These are phyloP conservation scores for Boletus rubropictus DNA, from an alignment of 768 basidiomycete genomes.

Conservation along the genomic window DNA sequence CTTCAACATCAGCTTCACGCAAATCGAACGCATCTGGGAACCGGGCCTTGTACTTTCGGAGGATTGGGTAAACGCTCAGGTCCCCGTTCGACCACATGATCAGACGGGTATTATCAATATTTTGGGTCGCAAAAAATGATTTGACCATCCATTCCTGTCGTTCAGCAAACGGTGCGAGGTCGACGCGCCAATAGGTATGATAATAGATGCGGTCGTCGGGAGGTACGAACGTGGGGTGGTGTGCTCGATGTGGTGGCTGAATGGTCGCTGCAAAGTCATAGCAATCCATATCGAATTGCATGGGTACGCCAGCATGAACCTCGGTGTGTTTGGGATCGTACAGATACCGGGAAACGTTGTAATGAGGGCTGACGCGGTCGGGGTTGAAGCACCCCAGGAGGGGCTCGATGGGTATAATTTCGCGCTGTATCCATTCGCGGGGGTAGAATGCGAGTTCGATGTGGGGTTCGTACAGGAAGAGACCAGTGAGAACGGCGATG, in stretches of 20 bases:
- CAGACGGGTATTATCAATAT: slow-evolving; percentile 53
- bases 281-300: slow-evolving; percentile 82
- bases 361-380: slow-evolving; percentile 51
- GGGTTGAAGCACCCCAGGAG: slow-evolving; percentile 73
- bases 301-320: slow-evolving; percentile 73
- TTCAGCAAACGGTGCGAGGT: slow-evolving; percentile 73
- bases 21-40: slow-evolving; percentile 73
- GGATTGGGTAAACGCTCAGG: slow-evolving; percentile 47
- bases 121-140: slow-evolving; percentile 91
- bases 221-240: slow-evolving; percentile 8
- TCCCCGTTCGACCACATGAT: slow-evolving; percentile 93
- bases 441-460: slow-evolving; percentile 79
- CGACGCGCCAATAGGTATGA: slow-evolving; percentile 93
- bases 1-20: slow-evolving; percentile 58
- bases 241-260: slow-evolving; percentile 26
- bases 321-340: slow-evolving; percentile 61
- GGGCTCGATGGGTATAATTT: slow-evolving; percentile 61
- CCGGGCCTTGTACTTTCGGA: slow-evolving; percentile 51
- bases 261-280: slow-evolving; percentile 90
- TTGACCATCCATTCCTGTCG: slow-evolving; percentile 90
- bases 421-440: slow-evolving; percentile 65
- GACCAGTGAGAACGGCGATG: slow-evolving; percentile 40
- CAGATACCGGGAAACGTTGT: slow-evolving; percentile 62
- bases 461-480: slow-evolving; percentile 74
- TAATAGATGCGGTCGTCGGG: slow-evolving; percentile 53